These are phyloP conservation scores for Volvox carteri DNA, from an alignment of 163 green algal species.

Conservation along the genomic window DNA sequence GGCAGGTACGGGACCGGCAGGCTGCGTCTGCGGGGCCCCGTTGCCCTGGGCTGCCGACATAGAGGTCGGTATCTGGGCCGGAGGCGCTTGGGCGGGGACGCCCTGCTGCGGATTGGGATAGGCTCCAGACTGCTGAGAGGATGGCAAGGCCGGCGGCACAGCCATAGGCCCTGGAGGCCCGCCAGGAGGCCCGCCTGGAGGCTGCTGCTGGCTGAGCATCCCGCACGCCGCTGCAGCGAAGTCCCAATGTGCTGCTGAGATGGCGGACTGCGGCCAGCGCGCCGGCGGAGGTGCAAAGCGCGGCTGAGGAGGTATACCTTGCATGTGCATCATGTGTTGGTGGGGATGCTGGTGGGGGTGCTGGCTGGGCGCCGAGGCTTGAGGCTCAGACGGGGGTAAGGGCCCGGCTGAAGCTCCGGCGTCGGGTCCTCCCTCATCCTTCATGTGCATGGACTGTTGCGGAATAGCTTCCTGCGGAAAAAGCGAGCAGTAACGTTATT, in stretches of 20 bases:
- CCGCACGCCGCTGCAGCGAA: conserved; percentile 7
- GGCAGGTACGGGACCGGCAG: neutral
- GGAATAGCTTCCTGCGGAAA: neutral
- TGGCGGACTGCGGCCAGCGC: conserved; percentile 2
- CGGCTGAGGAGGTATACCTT: neutral
- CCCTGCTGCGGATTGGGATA: neutral
- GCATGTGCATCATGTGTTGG: neutral
- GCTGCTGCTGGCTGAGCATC: conserved; percentile 36
- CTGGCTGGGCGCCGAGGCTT: neutral
- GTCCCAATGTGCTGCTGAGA: conserved; percentile 11
- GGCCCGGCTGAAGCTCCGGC: neutral
- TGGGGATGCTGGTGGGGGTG: conserved; percentile 10
- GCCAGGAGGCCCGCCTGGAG: neutral
- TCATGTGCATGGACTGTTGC: neutral
- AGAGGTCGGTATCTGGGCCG: neutral
- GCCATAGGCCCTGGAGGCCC: neutral
- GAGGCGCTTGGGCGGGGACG: neutral
- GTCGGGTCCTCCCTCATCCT: neutral
- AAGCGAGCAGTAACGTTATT: no score
- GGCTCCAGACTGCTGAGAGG: neutral
- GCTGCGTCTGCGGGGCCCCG: neutral
- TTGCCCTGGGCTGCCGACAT: neutral
- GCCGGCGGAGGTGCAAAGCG: neutral
- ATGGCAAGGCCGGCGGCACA: neutral
- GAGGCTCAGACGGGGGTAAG: neutral